Evolutionary conservation across 176 grass and related monocot genomes (phyloP), one percentile per base, ranked within the genome.

Genomic region (Tuctoria greenei): DNA sequence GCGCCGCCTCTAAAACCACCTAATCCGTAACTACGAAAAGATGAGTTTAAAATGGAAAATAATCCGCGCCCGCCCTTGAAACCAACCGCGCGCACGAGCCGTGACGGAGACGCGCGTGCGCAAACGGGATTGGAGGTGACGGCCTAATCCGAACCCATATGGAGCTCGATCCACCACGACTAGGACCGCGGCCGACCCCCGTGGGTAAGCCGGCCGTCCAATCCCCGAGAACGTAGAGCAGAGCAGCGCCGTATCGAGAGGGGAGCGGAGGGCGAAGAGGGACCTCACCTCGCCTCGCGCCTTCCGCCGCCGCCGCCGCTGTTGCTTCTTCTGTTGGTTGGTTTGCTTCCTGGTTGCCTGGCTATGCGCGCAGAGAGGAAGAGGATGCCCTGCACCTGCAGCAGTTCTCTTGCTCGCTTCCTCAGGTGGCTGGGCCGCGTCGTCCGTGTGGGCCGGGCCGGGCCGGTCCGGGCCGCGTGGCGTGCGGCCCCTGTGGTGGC

Each of bases 401-500:
- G 26, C 7, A 5, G 7, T 2, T 40, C n/a, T 23, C 28, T 2
- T 20, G 46, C 46, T 49, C 15, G 46, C 46, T 49, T 49, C 9
- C 1, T 64, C 41, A 35, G 57, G 40, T 35, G 76, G 36, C 36
- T 23, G 47, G 47, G 64, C 37, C 62, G 47, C 63, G 75, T 55
- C 75, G 46, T 27, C 35, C 61, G n/a, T 26, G 8, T 34, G 8
- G 52, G 39, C 54, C 62, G 73, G 41, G 57, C 57, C 58, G 57
- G 73, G 39, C 54, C 62, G 73, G 41, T 40, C 57, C 58, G 57
- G 73, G 58, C 58, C 73, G 73, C 76, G 51, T 35, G 40, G 66
- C 64, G 18, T 17, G 18, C 55, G 0, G 44, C 9, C 1, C 14
- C 0, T 34, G 76, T 1, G 51, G 11, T 15, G 18, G n/a, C 14